Percentiles rank a stretch among this genome's conserved stretches.
Evolutionary conservation across 768 basidiomycete genomes (phyloP).

Genomic region (Austroboletus festivus): DNA sequence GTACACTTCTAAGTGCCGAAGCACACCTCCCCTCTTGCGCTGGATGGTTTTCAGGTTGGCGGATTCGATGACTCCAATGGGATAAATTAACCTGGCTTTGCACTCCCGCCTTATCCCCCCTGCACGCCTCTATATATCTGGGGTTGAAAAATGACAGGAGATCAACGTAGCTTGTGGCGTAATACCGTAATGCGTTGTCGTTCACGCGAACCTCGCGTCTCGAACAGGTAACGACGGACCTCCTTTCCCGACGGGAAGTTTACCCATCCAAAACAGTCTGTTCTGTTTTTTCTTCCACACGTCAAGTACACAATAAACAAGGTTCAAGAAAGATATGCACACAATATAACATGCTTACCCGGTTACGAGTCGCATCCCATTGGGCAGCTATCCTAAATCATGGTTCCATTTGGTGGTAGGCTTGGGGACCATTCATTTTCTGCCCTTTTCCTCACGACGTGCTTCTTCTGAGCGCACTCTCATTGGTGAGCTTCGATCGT

Average conservation of each 20-base stretch:
- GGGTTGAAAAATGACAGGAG: conserved; percentile 3
- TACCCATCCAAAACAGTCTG: neutral
- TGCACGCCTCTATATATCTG: neutral
- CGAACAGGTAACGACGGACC: neutral
- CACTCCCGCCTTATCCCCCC: neutral
- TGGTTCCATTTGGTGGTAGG: neutral
- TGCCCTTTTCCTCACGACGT: conserved; percentile 10
- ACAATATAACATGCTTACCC: too few species aligned
- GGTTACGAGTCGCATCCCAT: too few species aligned
- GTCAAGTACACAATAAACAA: conserved; percentile 4
- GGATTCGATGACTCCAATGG: neutral
- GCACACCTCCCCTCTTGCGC: neutral
- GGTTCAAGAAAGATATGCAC: conserved; percentile 6
- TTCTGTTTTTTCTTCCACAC: neutral
- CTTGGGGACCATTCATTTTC: neutral
- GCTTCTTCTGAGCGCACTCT: conserved; percentile 18
- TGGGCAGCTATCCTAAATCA: neutral
- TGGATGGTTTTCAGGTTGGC: neutral
- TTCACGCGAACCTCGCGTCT: conserved; percentile 3
- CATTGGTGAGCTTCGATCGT: conserved; percentile 8
- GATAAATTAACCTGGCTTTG: neutral
- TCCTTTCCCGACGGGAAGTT: too few species aligned
- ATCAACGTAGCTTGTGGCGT: neutral
- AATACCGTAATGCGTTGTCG: neutral
- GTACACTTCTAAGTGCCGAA: neutral